Conservation (phyloP, 768 basidiomycete species). For the Baorangia bicolor region DNA sequence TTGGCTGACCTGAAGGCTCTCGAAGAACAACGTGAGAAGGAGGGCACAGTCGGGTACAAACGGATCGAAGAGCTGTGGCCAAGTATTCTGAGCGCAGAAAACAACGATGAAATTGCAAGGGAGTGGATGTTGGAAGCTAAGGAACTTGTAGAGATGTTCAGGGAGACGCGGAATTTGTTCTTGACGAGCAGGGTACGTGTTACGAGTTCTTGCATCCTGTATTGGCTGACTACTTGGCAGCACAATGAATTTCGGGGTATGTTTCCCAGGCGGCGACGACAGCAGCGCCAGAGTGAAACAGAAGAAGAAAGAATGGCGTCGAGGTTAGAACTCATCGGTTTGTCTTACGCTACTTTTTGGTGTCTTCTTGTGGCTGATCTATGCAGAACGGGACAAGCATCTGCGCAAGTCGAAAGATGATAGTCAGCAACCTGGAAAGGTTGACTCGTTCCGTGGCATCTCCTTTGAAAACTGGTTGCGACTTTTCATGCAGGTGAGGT, state of each 20-base stretch:
- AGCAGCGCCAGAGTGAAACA: constrained; percentile 11
- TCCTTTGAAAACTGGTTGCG: constrained; percentile 82
- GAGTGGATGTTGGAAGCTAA: constrained; percentile 85
- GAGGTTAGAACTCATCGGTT: constrained; percentile 68
- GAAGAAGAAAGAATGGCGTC: constrained; percentile 45
- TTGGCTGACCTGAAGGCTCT: constrained; percentile 59
- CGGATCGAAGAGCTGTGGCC: constrained; percentile 64
- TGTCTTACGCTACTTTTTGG: background rate
- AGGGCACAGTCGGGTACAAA: constrained; percentile 56
- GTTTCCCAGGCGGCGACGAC: constrained; percentile 18
- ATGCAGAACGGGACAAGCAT: constrained; percentile 32
- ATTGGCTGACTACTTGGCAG: constrained; percentile 8
- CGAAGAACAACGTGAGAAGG: constrained; percentile 65
- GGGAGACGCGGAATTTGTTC: constrained; percentile 84
- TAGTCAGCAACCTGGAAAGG: constrained; percentile 39
- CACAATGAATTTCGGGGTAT: constrained; percentile 21
- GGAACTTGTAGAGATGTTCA: constrained; percentile 82
- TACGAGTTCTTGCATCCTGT: constrained; percentile 20
- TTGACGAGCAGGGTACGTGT: constrained; percentile 66
- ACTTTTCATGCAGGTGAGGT: constrained; percentile 75
- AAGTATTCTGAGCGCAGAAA: constrained; percentile 42
- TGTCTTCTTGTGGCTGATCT: background rate
- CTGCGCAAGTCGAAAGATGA: constrained; percentile 48
- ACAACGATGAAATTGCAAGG: constrained; percentile 50
- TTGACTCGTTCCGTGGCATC: constrained; percentile 76